Evolutionary conservation across 2,329 filamentous ascomycete species (phyloP).

Genomic region (Amauroascus niger): DNA sequence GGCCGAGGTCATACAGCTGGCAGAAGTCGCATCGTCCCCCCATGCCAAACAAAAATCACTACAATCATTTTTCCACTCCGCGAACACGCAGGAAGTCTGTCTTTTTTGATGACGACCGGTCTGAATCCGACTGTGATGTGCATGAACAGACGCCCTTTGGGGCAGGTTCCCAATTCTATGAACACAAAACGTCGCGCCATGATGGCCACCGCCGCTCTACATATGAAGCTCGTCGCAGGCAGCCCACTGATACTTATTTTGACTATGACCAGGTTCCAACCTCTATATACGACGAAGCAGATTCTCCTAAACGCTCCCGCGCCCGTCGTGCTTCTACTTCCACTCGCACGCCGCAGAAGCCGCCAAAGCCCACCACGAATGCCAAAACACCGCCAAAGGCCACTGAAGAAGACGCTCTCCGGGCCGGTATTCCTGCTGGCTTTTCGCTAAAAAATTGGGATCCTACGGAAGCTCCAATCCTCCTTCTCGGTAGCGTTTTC

Average conservation of each 20-base stretch:
- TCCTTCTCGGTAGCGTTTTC: slow-evolving; percentile 89
- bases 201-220: background rate
- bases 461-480: slow-evolving; percentile 82
- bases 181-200: slow-evolving; percentile 11
- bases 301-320: slow-evolving; percentile 40
- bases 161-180: slow-evolving; percentile 3
- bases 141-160: slow-evolving; percentile 2
- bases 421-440: slow-evolving; percentile 66
- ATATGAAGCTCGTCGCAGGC: slow-evolving; percentile 23
- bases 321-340: slow-evolving; percentile 48
- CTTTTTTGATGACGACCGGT: slow-evolving; percentile 49
- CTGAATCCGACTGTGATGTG: slow-evolving; percentile 28
- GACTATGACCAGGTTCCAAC: slow-evolving; percentile 44
- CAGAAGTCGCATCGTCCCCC: slow-evolving; percentile 21
- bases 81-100: slow-evolving; percentile 44
- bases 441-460: slow-evolving; percentile 99
- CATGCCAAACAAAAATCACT: slow-evolving; percentile 28
- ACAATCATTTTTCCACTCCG: slow-evolving; percentile 20
- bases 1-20: slow-evolving; percentile 20
- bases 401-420: slow-evolving; percentile 55
- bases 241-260: slow-evolving; percentile 44
- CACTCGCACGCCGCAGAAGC: slow-evolving; percentile 36
- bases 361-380: slow-evolving; percentile 29
- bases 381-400: slow-evolving; percentile 41
- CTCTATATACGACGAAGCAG: slow-evolving; percentile 44